Evolutionary conservation across 2,329 filamentous ascomycete species (phyloP), one percentile per base, ranked within the genome.

Genomic region (Alternaria panax): DNA sequence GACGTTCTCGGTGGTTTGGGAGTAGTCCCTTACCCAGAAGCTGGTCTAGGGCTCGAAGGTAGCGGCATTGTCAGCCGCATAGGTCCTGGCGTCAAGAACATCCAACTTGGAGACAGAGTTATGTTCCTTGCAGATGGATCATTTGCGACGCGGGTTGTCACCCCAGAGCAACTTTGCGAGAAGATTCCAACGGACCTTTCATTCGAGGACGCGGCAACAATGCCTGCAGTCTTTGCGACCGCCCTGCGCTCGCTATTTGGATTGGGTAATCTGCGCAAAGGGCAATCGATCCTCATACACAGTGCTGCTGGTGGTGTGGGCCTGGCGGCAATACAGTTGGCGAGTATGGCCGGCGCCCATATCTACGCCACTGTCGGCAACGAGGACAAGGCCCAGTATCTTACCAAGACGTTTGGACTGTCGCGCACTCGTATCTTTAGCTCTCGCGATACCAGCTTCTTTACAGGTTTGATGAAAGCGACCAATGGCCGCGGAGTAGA

Each of bases 401-500:
- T 65, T 18, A 50, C 55, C 18, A 22, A 41, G 16, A 25, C 27
- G 24, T 52, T 30, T 11, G 38, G 41, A 11, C 2, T 76, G 16
- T 53, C 59, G 3, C 56, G 59, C 14, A 62, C 69, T 14, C 61
- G 65, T 27, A 73, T 75, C 45, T 73, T 75, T 52, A 5, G 9
- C 18, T 38, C 34, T 7, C 34, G 14, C 6, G 9, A 7, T n/a
- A 38, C 7, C n/a, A 6, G 56, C 27, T 56, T 66, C 57, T 24
- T 51, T 68, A 18, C 62, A 67, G 41, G 47, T 42, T 11, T 57
- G 47, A 12, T 77, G 75, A 47, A 61, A 42, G 7, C 45, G 28
- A 16, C 34, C 34, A 66, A 52, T 9, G 53, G 62, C 18, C 36
- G 55, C 8, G 74, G 75, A 16, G 70, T 74, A 5, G 72, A 77